phyloP scores from a whole-genome alignment of 306 rosid genomes.

The Cicer yamashitae region DNA sequence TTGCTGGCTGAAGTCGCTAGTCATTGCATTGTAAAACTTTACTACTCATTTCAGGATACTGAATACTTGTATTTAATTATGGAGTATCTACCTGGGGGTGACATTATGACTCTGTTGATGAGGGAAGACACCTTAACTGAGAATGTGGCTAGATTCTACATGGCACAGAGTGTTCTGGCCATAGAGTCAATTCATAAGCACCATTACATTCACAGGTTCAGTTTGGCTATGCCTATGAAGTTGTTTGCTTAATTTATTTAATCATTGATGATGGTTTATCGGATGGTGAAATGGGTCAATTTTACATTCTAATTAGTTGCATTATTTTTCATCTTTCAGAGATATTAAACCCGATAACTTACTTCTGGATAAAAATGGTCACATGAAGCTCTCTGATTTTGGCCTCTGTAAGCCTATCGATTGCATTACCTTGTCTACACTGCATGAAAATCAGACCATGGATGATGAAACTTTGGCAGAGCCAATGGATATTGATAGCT shows the following conservation, averaged over 20 bases:
- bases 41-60: slow-evolving; percentile 96
- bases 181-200: slow-evolving; percentile 97
- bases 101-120: slow-evolving; percentile 93
- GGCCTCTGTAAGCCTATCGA: slow-evolving; percentile 99
- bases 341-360: slow-evolving; percentile 98
- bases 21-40: slow-evolving; percentile 97
- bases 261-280: slow-evolving; percentile 29
- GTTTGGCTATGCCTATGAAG: slow-evolving; percentile 20
- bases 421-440: slow-evolving; percentile 82
- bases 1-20: slow-evolving; percentile 98
- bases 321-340: slow-evolving; percentile 59
- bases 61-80: slow-evolving; percentile 90
- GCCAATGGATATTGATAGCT: slow-evolving; percentile 78
- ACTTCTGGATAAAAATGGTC: slow-evolving; percentile 89
- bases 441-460: slow-evolving; percentile 87
- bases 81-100: slow-evolving; percentile 99
- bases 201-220: slow-evolving; percentile 94
- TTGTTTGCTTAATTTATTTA: slow-evolving; percentile 39
- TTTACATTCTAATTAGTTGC: slow-evolving; percentile 38
- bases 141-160: slow-evolving; percentile 84
- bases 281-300: slow-evolving; percentile 18
- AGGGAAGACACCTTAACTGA: slow-evolving; percentile 95
- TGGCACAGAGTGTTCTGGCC: slow-evolving; percentile 96
- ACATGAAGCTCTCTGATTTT: slow-evolving; percentile 99
- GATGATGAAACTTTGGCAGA: slow-evolving; percentile 80